phyloP scores from a whole-genome alignment of 1,284 basidiomycete species.

The Cronartium quercuum region DNA sequence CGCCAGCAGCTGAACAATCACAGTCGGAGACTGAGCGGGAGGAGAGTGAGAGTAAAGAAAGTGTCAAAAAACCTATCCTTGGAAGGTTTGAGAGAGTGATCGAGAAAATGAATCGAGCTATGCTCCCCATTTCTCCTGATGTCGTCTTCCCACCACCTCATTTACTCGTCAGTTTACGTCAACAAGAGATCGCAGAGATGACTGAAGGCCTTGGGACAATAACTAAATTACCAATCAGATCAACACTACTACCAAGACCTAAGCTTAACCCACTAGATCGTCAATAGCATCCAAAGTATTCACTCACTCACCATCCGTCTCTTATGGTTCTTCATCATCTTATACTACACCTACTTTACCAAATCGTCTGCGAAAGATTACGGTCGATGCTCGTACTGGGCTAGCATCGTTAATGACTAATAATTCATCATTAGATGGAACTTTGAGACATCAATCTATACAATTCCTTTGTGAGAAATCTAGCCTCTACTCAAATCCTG shows the following conservation, averaged over 20 bases:
- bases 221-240: too few relatives aligned
- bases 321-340: too few relatives aligned
- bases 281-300: too few relatives aligned
- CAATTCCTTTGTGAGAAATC: constrained; percentile 40
- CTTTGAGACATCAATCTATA: constrained; percentile 41
- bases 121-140: constrained; percentile 33
- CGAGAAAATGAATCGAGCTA: constrained; percentile 36
- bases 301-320: too few relatives aligned
- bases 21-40: neutral
- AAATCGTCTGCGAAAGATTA: too few relatives aligned
- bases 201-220: too few relatives aligned
- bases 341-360: too few relatives aligned
- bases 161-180: constrained; percentile 40
- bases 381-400: constrained; percentile 39
- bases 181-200: constrained; percentile 40
- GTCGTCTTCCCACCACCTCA: constrained; percentile 42
- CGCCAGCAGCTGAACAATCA: neutral
- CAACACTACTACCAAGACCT: too few relatives aligned
- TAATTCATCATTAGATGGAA: constrained; percentile 39
- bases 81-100: constrained; percentile 41
- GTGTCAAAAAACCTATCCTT: neutral
- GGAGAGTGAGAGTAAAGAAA: too few relatives aligned
- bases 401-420: constrained; percentile 40
- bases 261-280: too few relatives aligned
- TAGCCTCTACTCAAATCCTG: neutral